Conservation (phyloP, 2,329 filamentous ascomycete species). For the Ceratocystis alfenasii region DNA sequence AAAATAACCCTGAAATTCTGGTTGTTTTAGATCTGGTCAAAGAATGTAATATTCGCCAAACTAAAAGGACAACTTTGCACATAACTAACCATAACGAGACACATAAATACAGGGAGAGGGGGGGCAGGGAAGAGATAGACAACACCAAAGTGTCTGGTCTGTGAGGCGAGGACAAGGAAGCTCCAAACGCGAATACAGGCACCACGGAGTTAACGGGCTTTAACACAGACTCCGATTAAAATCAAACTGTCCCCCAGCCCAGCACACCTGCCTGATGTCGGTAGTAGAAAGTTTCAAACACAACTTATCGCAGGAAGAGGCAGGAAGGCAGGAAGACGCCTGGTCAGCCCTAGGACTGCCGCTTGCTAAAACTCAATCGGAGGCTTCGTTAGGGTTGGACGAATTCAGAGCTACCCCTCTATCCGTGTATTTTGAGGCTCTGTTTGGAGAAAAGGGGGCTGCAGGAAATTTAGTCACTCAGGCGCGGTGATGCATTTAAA, state of each 20-base stretch:
- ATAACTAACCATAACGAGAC: not conserved
- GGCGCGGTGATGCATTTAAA: not conserved
- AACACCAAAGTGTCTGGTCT: not conserved
- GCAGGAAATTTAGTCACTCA: not conserved
- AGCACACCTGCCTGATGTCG: not conserved
- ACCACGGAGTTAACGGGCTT: not conserved
- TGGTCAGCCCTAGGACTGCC: not conserved
- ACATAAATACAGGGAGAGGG: not conserved
- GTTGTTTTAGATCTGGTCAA: not conserved
- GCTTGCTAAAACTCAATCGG: not conserved
- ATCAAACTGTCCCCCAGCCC: not conserved
- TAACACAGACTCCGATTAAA: not conserved
- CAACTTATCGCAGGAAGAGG: not conserved
- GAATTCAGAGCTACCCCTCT: not conserved
- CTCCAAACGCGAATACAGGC: not conserved
- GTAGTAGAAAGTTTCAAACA: not conserved
- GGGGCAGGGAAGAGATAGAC: not conserved
- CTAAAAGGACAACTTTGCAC: not conserved
- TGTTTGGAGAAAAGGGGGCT: constrained; percentile 2
- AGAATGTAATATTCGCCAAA: not conserved
- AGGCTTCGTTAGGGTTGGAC: not conserved
- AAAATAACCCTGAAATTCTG: not conserved
- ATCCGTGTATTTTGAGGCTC: not conserved
- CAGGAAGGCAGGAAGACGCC: not conserved
- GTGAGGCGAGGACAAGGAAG: not conserved